A percentile compares a stretch with the other conserved stretches of the same genome.
These are phyloP conservation scores for Cladobotryum protrusum DNA, from an alignment of 2,329 filamentous ascomycete species.

Conservation along the genomic window DNA sequence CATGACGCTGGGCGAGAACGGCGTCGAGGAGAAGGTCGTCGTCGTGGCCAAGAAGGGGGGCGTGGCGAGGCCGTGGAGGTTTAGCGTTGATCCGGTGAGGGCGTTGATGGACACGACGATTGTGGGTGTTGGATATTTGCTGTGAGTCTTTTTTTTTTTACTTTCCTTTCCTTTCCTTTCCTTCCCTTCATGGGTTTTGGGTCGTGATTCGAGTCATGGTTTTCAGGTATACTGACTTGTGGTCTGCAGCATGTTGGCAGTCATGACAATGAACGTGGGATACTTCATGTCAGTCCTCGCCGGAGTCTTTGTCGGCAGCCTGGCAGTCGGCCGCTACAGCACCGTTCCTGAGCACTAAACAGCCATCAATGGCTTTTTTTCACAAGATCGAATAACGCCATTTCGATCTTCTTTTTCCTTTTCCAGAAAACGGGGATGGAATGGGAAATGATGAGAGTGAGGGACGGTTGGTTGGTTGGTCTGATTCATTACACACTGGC, in stretches of 20 bases:
- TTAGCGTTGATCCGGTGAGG: constrained; percentile 71
- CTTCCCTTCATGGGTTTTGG: background rate
- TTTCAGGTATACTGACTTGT: background rate
- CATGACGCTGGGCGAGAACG: constrained; percentile 65
- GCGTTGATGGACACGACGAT: constrained; percentile 65
- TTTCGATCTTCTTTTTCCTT: background rate
- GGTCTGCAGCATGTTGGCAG: constrained; percentile 74
- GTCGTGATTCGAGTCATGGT: too few relatives aligned
- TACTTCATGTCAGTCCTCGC: constrained; percentile 77
- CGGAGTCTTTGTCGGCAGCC: constrained; percentile 79
- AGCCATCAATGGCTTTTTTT: too few relatives aligned
- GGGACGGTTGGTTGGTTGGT: too few relatives aligned
- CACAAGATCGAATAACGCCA: constrained; percentile 17
- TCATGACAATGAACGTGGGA: constrained; percentile 85
- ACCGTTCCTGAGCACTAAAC: constrained; percentile 40
- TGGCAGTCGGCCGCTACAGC: constrained; percentile 68
- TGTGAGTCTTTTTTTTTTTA: constrained; percentile 54
- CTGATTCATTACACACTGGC: too few relatives aligned
- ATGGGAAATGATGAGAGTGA: too few relatives aligned
- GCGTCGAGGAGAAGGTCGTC: constrained; percentile 72
- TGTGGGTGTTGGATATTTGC: constrained; percentile 73
- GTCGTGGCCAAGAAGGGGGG: constrained; percentile 57
- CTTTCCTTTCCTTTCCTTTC: background rate
- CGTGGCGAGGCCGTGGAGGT: constrained; percentile 64
- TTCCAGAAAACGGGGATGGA: too few relatives aligned